Evolutionary conservation across 352 stramenopile species (phyloP), one percentile per base, ranked within the genome.

Genomic region (Phytophthora fragariae): DNA sequence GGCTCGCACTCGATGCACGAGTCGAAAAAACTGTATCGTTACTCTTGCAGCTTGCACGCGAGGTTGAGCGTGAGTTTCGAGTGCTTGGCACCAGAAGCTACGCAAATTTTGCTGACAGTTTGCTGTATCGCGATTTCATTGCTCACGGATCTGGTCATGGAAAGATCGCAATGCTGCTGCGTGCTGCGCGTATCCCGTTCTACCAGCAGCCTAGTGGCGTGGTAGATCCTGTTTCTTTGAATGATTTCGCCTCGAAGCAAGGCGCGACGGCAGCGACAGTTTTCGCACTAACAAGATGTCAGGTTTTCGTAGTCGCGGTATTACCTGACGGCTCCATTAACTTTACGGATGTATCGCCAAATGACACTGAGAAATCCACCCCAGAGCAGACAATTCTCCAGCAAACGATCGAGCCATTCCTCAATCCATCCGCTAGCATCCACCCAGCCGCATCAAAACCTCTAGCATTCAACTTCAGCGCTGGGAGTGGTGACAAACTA

Each of bases 381-480:
- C 14, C 33, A 60, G 52, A 33, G 14, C 31, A 50, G 37, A 27
- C 31, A 19, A 4, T 24, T 4, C 29, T 79, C 9, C 73, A 75
- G 11, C 74, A 80, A 17, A 86, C 70, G 3, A 47, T 86, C 12
- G 69, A 89, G 52, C 60, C 75, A 29, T 90, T 92, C 24, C 31
- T 92, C n/a, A 62, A 79, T 5, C 85, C 85, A 9, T 75, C 85
- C 12, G 65, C 52, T 7, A 61, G 44, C 3, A 53, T 58, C 17
- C 35, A 68, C 24, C 65, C 73, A 2, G 57, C 57, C 11, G 24
- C 57, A 5, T 58, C 61, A 5, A 78, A 72, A 21, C 52, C 63
- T 0, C 15, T 89, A 10, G 83, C 74, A 19, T 92, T 88, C 57
- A 89, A 89, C 57, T 92, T 92, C 47, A 72, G 77, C n/a, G 76